These are phyloP conservation scores for Camellia japonica DNA, from an alignment of 148 eudicot species.

Conservation along the genomic window DNA sequence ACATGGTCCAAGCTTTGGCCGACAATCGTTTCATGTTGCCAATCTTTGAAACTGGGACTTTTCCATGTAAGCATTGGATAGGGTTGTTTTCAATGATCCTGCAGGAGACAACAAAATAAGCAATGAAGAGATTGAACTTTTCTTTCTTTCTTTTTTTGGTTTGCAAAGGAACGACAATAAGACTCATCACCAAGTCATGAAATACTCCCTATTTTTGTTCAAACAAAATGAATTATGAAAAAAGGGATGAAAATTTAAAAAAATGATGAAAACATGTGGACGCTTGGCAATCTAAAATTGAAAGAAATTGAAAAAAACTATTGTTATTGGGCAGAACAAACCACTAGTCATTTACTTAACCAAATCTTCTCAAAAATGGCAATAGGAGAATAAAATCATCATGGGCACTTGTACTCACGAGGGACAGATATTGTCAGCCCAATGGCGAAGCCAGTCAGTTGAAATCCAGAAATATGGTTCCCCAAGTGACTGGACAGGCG, in stretches of 20 bases:
- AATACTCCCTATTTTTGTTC: constrained; percentile 1
- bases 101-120: constrained; percentile 33
- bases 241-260: neutral
- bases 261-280: neutral
- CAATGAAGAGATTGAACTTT: constrained; percentile 6
- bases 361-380: constrained; percentile 10
- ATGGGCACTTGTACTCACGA: constrained; percentile 43
- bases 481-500: constrained; percentile 65
- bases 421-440: constrained; percentile 71
- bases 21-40: constrained; percentile 76
- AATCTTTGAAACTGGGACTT: constrained; percentile 74
- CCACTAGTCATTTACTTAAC: neutral
- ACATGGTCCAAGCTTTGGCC: constrained; percentile 68
- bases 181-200: constrained; percentile 2
- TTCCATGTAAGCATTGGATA: constrained; percentile 75
- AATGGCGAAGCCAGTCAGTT: constrained; percentile 90
- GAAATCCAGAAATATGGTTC: constrained; percentile 84
- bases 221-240: constrained; percentile 8
- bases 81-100: constrained; percentile 72
- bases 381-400: constrained; percentile 5
- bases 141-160: neutral
- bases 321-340: neutral
- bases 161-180: neutral
- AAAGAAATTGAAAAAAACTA: neutral
- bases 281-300: neutral